Evolutionary conservation across 2,329 filamentous ascomycete genomes (phyloP).

Genomic region (Lanzia echinophila): DNA sequence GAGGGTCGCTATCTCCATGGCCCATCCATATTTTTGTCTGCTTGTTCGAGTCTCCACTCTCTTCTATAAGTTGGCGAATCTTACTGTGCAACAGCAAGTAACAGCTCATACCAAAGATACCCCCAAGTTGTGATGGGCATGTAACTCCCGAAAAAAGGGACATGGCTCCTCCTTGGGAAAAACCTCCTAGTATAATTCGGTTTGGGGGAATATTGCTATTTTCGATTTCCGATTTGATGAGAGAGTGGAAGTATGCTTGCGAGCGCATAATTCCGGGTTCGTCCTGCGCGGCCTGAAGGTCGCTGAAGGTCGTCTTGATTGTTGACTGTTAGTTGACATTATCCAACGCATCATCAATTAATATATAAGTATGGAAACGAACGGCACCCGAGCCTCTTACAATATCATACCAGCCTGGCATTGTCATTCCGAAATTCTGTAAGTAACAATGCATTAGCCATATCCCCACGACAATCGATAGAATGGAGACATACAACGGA

Average conservation of each 20-base stretch:
- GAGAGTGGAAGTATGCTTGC: slow-evolving; percentile 66
- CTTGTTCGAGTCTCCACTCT: slow-evolving; percentile 53
- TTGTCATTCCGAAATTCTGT: slow-evolving; percentile 67
- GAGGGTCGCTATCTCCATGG: slow-evolving; percentile 71
- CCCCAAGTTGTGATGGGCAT: slow-evolving; percentile 65
- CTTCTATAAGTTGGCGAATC: slow-evolving; percentile 49
- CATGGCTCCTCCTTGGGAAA: slow-evolving; percentile 84
- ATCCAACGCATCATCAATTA: neutral
- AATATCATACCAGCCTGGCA: slow-evolving; percentile 88
- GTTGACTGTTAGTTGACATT: neutral
- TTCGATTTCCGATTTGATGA: slow-evolving; percentile 71
- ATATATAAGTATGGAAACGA: slow-evolving; percentile 13
- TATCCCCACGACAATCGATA: neutral
- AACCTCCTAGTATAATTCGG: slow-evolving; percentile 80
- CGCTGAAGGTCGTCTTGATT: slow-evolving; percentile 37
- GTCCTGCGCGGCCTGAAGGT: slow-evolving; percentile 49
- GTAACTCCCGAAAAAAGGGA: slow-evolving; percentile 76
- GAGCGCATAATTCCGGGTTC: slow-evolving; percentile 68
- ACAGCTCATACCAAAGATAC: slow-evolving; percentile 77
- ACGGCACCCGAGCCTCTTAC: slow-evolving; percentile 38
- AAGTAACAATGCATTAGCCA: slow-evolving; percentile 7
- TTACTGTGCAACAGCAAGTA: slow-evolving; percentile 70
- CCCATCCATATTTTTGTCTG: slow-evolving; percentile 82
- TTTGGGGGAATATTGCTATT: slow-evolving; percentile 72
- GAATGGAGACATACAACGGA: slow-evolving; percentile 50